These are phyloP conservation scores for Coprinopsis sp. DNA, from an alignment of 768 basidiomycete genomes.

Conservation along the genomic window DNA sequence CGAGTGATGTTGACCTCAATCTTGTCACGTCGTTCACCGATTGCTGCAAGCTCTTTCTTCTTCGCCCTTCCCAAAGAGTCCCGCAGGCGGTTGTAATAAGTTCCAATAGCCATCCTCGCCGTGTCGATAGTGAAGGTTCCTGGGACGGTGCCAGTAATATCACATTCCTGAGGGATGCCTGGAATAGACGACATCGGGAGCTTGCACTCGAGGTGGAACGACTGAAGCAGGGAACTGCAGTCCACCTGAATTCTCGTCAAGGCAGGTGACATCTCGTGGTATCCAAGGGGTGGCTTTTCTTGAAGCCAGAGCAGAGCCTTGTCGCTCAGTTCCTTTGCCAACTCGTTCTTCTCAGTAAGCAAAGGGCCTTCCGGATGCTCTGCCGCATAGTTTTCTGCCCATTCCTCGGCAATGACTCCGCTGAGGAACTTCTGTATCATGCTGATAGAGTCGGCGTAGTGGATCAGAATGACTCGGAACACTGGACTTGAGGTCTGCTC, in stretches of 20 bases:
- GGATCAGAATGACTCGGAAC: constrained; percentile 69
- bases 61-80: constrained; percentile 70
- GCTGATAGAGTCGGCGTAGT: constrained; percentile 82
- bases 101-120: constrained; percentile 65
- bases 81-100: constrained; percentile 71
- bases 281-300: constrained; percentile 66
- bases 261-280: constrained; percentile 86
- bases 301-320: constrained; percentile 73
- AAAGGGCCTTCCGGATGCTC: constrained; percentile 23
- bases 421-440: constrained; percentile 88
- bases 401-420: constrained; percentile 87
- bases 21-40: constrained; percentile 72
- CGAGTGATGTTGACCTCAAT: constrained; percentile 69
- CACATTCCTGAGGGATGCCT: constrained; percentile 68
- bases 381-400: constrained; percentile 62
- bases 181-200: constrained; percentile 78
- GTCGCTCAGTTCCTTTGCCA: constrained; percentile 64
- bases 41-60: constrained; percentile 67
- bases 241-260: constrained; percentile 78
- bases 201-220: constrained; percentile 85
- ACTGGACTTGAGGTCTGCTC: constrained; percentile 47
- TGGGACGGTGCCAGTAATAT: constrained; percentile 59
- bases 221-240: constrained; percentile 72
- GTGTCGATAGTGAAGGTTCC: constrained; percentile 77
- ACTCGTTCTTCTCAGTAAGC: constrained; percentile 50